A percentile compares a stretch with the other conserved stretches of the same genome.
These are phyloP conservation scores for Raffaelea albimanens DNA, from an alignment of 2,329 filamentous ascomycete species.

Conservation along the genomic window DNA sequence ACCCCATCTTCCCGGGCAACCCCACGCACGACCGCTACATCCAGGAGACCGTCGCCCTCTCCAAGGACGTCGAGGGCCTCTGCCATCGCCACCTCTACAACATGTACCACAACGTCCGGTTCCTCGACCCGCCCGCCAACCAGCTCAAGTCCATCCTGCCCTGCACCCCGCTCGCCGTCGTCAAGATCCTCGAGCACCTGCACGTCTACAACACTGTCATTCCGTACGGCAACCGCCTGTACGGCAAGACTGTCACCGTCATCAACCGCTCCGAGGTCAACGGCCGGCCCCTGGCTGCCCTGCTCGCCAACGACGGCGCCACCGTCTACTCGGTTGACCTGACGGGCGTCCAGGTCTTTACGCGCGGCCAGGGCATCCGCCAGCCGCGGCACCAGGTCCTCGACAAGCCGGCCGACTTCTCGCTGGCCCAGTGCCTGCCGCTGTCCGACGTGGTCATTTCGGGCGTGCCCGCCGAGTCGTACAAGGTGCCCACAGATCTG, in stretches of 20 bases:
- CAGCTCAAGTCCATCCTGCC: slow-evolving; percentile 85
- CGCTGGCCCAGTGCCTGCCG: slow-evolving; percentile 70
- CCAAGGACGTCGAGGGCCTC: slow-evolving; percentile 93
- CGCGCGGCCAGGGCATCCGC: slow-evolving; percentile 76
- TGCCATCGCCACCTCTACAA: slow-evolving; percentile 94
- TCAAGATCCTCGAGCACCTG: slow-evolving; percentile 94
- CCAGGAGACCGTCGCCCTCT: slow-evolving; percentile 81
- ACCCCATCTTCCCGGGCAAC: slow-evolving; percentile 80
- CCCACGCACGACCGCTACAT: slow-evolving; percentile 86
- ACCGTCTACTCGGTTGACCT: slow-evolving; percentile 93
- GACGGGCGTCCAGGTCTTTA: slow-evolving; percentile 85
- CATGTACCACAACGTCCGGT: slow-evolving; percentile 98
- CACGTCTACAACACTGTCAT: slow-evolving; percentile 95
- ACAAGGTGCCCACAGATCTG: slow-evolving; percentile 78
- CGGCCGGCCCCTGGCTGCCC: slow-evolving; percentile 79
- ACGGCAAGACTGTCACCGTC: slow-evolving; percentile 89
- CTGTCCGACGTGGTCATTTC: slow-evolving; percentile 91
- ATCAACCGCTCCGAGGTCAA: slow-evolving; percentile 97
- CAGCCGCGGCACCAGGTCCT: slow-evolving; percentile 78
- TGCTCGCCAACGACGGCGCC: slow-evolving; percentile 92
- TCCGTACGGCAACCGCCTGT: slow-evolving; percentile 83
- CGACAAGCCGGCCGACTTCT: slow-evolving; percentile 66
- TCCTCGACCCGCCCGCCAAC: slow-evolving; percentile 70
- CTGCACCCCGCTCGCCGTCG: slow-evolving; percentile 88
- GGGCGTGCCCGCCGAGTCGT: slow-evolving; percentile 78